Base-by-base conservation (phyloP, 495 filamentous ascomycete genomes). In the Penicillium simplicissimum region DNA sequence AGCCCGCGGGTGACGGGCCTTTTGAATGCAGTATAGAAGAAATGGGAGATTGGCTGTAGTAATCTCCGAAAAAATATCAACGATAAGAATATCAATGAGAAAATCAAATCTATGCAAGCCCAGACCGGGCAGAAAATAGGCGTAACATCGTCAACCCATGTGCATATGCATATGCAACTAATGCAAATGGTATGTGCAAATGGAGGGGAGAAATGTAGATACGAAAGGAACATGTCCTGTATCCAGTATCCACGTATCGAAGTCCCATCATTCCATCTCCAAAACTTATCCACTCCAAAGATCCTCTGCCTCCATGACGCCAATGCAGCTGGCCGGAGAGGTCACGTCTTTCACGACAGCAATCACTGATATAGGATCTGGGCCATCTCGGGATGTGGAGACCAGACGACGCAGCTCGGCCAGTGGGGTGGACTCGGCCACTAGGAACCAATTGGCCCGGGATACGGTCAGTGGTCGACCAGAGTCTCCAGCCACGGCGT, bases 281-380 rank as follows among this genome's bases (percentile, higher is more conserved):
- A 55, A 14, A 15, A 25, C 38, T 40, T 69, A 67, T 47, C 53
- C 66, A 63, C 60, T 57, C 67, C 69, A 71, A 1, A 79, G 40
- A 61, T 78, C 76, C 38, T 75, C 72, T 33, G 65, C 69, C 40
- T 80, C 77, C 9, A 78, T 58, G 1, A 80, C 62, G 1, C 77
- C 77, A 31, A 78, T 47, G 53, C 67, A 72, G 31, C 61, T 68
- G 36, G 59, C 56, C 9, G 67, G 62, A 34, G 67, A 45, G 3
- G 60, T 17, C 13, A 60, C 23, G 38, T 76, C 74, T 8, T 74
- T 68, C 62, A 76, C 61, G 1, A 77, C 67, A 8, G 69, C 75
- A 25, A 79, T 62, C 1, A 79, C 72, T 21, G 67, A 58, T n/a
- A 73, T 60, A 4, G 67, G 43, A 10, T 42, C 42, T 34, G 40